Percentiles rank a stretch among this genome's conserved stretches.
These are phyloP conservation scores for Lanmaoa rubissima DNA, from an alignment of 768 basidiomycete species.

Conservation along the genomic window DNA sequence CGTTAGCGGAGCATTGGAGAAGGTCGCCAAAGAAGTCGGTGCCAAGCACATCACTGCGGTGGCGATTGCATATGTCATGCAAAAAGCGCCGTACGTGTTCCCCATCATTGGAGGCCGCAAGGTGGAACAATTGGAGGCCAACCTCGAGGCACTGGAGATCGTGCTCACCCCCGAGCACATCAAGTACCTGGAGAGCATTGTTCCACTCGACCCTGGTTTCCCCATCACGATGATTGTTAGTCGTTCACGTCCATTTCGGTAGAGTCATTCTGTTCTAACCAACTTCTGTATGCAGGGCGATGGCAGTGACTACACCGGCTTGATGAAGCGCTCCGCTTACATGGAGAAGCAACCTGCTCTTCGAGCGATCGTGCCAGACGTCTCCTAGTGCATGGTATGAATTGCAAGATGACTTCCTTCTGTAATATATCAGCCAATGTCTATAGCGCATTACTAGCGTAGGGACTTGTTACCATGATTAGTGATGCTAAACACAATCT, in stretches of 20 bases:
- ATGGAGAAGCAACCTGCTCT: slow-evolving; percentile 20
- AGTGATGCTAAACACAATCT: no score
- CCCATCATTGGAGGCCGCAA: slow-evolving; percentile 45
- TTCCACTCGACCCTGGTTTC: slow-evolving; percentile 41
- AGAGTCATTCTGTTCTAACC: no score
- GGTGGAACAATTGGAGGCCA: slow-evolving; percentile 41
- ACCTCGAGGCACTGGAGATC: slow-evolving; percentile 44
- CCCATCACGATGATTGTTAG: slow-evolving; percentile 34
- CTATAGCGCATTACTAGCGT: no score
- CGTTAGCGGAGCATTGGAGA: slow-evolving; percentile 35
- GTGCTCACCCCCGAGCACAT: slow-evolving; percentile 39
- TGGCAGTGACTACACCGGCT: slow-evolving; percentile 14
- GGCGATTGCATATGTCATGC: slow-evolving; percentile 45
- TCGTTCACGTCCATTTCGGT: neutral
- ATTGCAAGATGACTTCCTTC: no score
- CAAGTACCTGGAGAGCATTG: slow-evolving; percentile 34
- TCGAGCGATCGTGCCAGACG: slow-evolving; percentile 1
- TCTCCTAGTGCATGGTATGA: neutral
- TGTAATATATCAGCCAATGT: no score
- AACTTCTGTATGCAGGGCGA: slow-evolving; percentile 18
- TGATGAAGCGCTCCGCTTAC: slow-evolving; percentile 11
- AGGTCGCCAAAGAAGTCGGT: slow-evolving; percentile 41
- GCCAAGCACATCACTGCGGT: slow-evolving; percentile 35
- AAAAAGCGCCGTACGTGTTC: slow-evolving; percentile 46
- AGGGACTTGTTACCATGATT: no score